Evolutionary conservation across 106 monocot genomes (phyloP).

Genomic region (Allium cepa): DNA sequence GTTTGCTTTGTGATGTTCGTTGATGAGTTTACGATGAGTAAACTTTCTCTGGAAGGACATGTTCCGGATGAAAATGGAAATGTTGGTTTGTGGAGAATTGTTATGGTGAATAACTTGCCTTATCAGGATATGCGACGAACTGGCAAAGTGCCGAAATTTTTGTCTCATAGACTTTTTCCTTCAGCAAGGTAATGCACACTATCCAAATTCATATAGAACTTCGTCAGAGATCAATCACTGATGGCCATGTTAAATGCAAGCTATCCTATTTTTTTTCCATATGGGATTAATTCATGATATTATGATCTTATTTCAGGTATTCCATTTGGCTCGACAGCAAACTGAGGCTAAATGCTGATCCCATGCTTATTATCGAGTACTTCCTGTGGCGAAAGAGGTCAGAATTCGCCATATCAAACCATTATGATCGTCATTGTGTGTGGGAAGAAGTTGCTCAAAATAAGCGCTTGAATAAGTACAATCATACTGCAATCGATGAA

Average conservation of each 20-base stretch:
- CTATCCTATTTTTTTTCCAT: neutral
- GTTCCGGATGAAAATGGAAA: conserved; percentile 59
- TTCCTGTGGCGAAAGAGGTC: conserved; percentile 69
- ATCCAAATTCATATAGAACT: neutral
- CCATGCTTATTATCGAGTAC: conserved; percentile 71
- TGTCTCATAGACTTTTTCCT: conserved; percentile 80
- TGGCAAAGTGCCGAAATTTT: conserved; percentile 85
- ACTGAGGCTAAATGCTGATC: conserved; percentile 72
- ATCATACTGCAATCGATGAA: conserved; percentile 84
- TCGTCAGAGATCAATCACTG: no score
- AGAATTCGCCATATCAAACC: conserved; percentile 86
- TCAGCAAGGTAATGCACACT: conserved; percentile 42
- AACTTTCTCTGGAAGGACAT: conserved; percentile 76
- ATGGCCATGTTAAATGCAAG: no score
- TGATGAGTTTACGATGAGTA: conserved; percentile 64
- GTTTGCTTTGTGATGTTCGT: conserved; percentile 94
- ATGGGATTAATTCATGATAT: conserved; percentile 3
- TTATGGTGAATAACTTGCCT: conserved; percentile 74
- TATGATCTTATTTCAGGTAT: conserved; percentile 40
- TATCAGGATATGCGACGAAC: conserved; percentile 74
- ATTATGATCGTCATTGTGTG: conserved; percentile 86
- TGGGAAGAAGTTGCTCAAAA: conserved; percentile 97
- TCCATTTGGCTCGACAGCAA: conserved; percentile 98
- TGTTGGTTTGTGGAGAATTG: conserved; percentile 83
- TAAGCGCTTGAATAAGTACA: conserved; percentile 89